A percentile compares a stretch with the other conserved stretches of the same genome.
These are phyloP conservation scores for Herpetomonas tarakana DNA, from an alignment of 208 protist species.

Conservation along the genomic window DNA sequence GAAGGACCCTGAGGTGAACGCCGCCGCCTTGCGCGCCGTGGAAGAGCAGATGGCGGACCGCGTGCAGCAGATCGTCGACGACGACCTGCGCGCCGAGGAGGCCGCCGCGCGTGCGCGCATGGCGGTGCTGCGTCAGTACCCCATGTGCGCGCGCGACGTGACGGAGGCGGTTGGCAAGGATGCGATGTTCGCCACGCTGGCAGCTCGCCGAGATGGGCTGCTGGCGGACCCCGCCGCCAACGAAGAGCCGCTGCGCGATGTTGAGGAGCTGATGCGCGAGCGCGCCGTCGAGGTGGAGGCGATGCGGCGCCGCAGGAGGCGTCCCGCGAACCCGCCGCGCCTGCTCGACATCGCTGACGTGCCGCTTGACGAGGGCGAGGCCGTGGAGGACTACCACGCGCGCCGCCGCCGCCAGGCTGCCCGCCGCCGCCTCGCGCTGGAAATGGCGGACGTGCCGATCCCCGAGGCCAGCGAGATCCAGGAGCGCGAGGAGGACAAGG, in stretches of 20 bases:
- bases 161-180: constrained; percentile 38
- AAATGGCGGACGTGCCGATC: constrained; percentile 15
- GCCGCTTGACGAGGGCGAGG: constrained; percentile 21
- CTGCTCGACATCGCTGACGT: constrained; percentile 31
- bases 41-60: constrained; percentile 15
- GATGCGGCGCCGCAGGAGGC: constrained; percentile 18
- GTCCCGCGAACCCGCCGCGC: constrained; percentile 14
- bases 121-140: constrained; percentile 23
- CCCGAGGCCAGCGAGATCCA: constrained; percentile 16
- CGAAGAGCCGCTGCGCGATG: constrained; percentile 12
- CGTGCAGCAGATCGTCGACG: constrained; percentile 17
- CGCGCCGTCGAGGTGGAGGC: constrained; percentile 26
- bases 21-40: too few relatives aligned
- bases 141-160: constrained; percentile 45
- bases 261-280: constrained; percentile 26
- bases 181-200: constrained; percentile 19
- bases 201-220: constrained; percentile 14
- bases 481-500: constrained; percentile 17
- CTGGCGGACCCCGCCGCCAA: constrained; percentile 23
- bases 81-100: constrained; percentile 15
- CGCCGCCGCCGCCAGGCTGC: constrained; percentile 24
- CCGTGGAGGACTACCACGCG: constrained; percentile 22
- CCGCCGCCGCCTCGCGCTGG: constrained; percentile 12
- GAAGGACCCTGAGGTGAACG: constrained; percentile 3
- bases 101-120: constrained; percentile 17